Percentiles rank a stretch among this genome's conserved stretches.
Evolutionary conservation across 352 stramenopile species (phyloP).

Genomic region (Phytophthora pinifolia): DNA sequence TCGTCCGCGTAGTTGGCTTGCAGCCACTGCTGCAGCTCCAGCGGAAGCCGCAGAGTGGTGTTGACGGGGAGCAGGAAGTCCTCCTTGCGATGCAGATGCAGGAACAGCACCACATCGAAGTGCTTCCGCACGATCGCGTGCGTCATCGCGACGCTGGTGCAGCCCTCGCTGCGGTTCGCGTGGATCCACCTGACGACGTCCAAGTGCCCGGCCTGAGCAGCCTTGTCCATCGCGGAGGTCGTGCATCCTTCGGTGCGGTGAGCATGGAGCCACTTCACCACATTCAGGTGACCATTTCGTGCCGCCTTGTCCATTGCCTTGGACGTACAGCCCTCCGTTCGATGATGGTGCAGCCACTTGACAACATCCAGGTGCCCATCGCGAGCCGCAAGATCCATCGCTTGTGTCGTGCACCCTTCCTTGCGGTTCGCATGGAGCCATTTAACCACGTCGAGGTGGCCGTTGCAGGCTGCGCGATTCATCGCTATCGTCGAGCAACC

Average conservation of each 20-base stretch:
- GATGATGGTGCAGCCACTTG: conserved; percentile 16
- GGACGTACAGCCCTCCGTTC: conserved; percentile 11
- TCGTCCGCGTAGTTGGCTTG: neutral
- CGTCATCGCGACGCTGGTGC: conserved; percentile 10
- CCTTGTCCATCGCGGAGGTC: conserved; percentile 13
- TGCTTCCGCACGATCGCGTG: conserved; percentile 1
- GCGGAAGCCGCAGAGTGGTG: conserved; percentile 1
- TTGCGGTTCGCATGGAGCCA: conserved; percentile 19
- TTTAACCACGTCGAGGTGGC: conserved; percentile 15
- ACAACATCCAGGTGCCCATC: conserved; percentile 17
- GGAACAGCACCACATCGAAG: conserved; percentile 19
- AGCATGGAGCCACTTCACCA: conserved; percentile 18
- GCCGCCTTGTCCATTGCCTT: conserved; percentile 20
- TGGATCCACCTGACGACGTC: conserved; percentile 19
- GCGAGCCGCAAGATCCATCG: conserved; percentile 13
- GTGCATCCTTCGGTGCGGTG: conserved; percentile 14
- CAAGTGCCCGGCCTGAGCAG: conserved; percentile 12
- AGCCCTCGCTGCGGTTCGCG: conserved; percentile 10
- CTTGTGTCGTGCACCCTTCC: conserved; percentile 12
- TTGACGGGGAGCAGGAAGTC: conserved; percentile 1
- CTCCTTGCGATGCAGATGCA: conserved; percentile 16
- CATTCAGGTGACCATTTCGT: conserved; percentile 6
- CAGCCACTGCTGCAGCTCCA: conserved; percentile 19
- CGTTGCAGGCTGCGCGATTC: conserved; percentile 8
- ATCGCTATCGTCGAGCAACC: conserved; percentile 21